phyloP scores from a whole-genome alignment of 345 rosid species.

The Xanthoceras sorbifolium region DNA sequence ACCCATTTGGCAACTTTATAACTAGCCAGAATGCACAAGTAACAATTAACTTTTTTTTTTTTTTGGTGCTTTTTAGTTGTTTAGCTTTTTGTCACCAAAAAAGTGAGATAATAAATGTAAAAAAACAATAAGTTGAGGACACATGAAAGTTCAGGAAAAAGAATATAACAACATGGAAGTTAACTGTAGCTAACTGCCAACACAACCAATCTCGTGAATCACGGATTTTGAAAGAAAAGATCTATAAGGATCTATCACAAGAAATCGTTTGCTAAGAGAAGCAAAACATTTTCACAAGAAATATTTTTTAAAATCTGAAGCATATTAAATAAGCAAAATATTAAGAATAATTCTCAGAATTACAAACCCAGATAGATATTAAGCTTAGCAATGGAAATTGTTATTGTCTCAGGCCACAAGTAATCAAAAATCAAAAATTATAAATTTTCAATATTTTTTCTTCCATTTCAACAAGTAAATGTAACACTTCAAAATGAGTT shows the following conservation, averaged over 20 bases:
- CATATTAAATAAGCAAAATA: not conserved
- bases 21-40: conserved; percentile 22
- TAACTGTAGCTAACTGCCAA: conserved; percentile 44
- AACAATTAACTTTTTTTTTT: conserved; percentile 9
- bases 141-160: conserved; percentile 40
- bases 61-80: conserved; percentile 24
- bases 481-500: conserved; percentile 1
- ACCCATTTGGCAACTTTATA: conserved; percentile 30
- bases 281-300: conserved; percentile 1
- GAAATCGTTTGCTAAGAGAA: conserved; percentile 11
- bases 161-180: conserved; percentile 20
- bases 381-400: not conserved
- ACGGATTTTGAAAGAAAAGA: conserved; percentile 36
- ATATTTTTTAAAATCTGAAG: conserved; percentile 10
- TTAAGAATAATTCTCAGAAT: not conserved
- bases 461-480: not conserved
- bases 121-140: conserved; percentile 27
- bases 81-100: conserved; percentile 23
- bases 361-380: not conserved
- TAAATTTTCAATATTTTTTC: conserved; percentile 7
- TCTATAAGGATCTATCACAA: conserved; percentile 28
- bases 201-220: conserved; percentile 51
- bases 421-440: conserved; percentile 5
- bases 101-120: conserved; percentile 22
- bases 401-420: not conserved